These are phyloP conservation scores for Flaveria trinervia DNA, from an alignment of 129 eudicot species.

Conservation along the genomic window DNA sequence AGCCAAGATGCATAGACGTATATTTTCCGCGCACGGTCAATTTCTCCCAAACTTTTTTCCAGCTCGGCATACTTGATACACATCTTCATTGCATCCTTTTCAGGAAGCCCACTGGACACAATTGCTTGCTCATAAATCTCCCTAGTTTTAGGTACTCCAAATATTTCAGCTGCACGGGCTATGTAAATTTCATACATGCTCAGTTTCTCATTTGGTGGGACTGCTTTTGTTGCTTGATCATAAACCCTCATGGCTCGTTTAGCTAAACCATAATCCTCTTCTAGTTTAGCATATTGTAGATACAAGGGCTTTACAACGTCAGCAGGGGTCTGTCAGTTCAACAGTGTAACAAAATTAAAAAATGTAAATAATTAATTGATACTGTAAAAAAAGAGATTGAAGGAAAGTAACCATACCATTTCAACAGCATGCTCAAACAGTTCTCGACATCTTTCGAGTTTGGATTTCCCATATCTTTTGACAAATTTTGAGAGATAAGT, in stretches of 20 bases:
- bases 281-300: slow-evolving; percentile 87
- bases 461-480: slow-evolving; percentile 87
- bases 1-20: slow-evolving; percentile 69
- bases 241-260: slow-evolving; percentile 90
- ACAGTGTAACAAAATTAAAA: not conserved
- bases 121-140: slow-evolving; percentile 94
- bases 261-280: slow-evolving; percentile 87
- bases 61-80: slow-evolving; percentile 90
- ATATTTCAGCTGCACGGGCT: slow-evolving; percentile 95
- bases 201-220: slow-evolving; percentile 78
- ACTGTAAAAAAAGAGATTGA: not conserved
- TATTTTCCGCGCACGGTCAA: slow-evolving; percentile 80
- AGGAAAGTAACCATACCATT: slow-evolving; percentile 50
- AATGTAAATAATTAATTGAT: not conserved
- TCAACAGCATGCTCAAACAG: slow-evolving; percentile 89
- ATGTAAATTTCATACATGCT: slow-evolving; percentile 95
- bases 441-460: slow-evolving; percentile 86
- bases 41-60: slow-evolving; percentile 92
- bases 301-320: slow-evolving; percentile 88
- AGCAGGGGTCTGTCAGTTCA: slow-evolving; percentile 69
- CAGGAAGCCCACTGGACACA: slow-evolving; percentile 82
- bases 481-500: slow-evolving; percentile 92
- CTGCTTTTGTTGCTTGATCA: slow-evolving; percentile 91
- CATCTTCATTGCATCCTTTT: slow-evolving; percentile 82
- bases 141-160: slow-evolving; percentile 88